phyloP scores from a whole-genome alignment of 495 filamentous ascomycete genomes.

The Astrocystis sublimbata region DNA sequence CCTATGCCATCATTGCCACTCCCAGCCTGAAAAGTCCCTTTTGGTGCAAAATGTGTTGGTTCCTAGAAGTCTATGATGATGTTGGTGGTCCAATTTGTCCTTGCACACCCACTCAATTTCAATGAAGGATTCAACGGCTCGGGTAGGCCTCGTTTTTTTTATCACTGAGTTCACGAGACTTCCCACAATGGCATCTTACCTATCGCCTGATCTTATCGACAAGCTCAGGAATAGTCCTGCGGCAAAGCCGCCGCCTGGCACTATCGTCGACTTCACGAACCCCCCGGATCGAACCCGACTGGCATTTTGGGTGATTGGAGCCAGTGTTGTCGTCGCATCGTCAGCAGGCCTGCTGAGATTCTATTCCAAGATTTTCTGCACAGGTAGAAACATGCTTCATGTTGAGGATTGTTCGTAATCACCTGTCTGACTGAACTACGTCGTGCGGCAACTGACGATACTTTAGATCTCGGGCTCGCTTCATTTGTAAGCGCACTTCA shows the following conservation, averaged over 20 bases:
- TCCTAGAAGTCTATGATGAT: too few relatives aligned
- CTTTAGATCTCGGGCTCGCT: neutral
- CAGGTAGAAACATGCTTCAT: neutral
- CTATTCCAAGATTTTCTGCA: neutral
- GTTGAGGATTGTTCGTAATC: slow-evolving; percentile 1
- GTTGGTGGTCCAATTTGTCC: too few relatives aligned
- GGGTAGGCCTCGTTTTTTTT: too few relatives aligned
- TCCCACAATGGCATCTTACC: neutral
- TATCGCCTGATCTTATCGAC: neutral
- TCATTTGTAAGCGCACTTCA: neutral
- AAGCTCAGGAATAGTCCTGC: neutral
- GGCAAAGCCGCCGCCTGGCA: neutral
- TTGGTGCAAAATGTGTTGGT: too few relatives aligned
- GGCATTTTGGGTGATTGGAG: neutral
- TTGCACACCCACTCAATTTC: too few relatives aligned
- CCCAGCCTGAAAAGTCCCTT: too few relatives aligned
- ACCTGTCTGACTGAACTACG: neutral
- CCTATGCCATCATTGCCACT: too few relatives aligned
- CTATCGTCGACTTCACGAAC: neutral
- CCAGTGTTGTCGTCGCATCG: neutral
- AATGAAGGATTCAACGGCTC: too few relatives aligned
- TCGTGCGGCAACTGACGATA: neutral
- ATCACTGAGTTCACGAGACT: too few relatives aligned
- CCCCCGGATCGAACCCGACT: neutral
- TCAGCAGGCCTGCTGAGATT: neutral